These are phyloP conservation scores for Thraustotheca clavata DNA, from an alignment of 352 stramenopile genomes.

Conservation along the genomic window DNA sequence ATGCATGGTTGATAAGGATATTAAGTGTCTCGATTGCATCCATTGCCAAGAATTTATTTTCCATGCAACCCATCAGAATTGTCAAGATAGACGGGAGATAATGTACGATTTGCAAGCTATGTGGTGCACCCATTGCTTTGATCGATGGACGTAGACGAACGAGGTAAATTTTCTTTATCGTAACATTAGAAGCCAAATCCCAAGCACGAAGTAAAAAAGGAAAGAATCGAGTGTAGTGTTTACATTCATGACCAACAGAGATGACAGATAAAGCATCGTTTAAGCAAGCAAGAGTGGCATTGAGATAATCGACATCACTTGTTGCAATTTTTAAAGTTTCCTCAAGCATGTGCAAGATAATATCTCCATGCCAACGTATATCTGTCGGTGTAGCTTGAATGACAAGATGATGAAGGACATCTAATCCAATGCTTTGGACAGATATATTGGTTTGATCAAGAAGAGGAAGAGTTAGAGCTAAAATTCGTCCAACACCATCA, in stretches of 20 bases:
- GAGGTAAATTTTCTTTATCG: conserved; percentile 48
- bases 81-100: conserved; percentile 77
- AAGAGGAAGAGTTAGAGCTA: conserved; percentile 71
- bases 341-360: conserved; percentile 65
- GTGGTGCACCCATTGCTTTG: conserved; percentile 40
- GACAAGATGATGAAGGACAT: conserved; percentile 54
- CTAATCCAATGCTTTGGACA: conserved; percentile 50
- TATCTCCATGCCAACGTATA: conserved; percentile 71
- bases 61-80: conserved; percentile 54
- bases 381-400: conserved; percentile 56
- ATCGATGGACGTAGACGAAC: conserved; percentile 40
- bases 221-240: conserved; percentile 59
- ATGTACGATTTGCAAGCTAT: conserved; percentile 58
- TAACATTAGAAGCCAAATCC: conserved; percentile 51
- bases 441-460: conserved; percentile 59
- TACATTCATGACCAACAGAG: conserved; percentile 41
- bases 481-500: conserved; percentile 57
- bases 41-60: conserved; percentile 39
- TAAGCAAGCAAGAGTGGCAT: conserved; percentile 50
- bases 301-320: conserved; percentile 44
- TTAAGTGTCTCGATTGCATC: conserved; percentile 55
- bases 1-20: conserved; percentile 42
- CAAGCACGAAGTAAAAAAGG: conserved; percentile 53
- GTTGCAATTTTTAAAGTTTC: conserved; percentile 39
- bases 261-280: conserved; percentile 49